Evolutionary conservation across 768 basidiomycete species (phyloP), one percentile per base, ranked within the genome.

Genomic region (Cantharellus cinnabarinus): DNA sequence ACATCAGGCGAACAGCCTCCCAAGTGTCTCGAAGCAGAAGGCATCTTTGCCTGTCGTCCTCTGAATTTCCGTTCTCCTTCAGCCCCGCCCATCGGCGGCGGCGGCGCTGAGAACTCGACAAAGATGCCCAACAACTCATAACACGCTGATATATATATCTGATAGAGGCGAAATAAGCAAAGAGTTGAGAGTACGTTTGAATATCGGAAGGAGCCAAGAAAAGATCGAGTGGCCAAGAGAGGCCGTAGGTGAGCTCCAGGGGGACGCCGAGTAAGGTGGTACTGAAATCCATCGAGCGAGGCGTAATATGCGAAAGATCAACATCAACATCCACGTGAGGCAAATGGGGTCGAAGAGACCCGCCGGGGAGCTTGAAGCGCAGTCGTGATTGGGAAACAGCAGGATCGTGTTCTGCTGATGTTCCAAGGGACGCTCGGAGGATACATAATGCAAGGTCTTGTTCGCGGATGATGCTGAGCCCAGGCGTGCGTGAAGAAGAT

Each of bases 361-460:
- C 90, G 2, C 79, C 77, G 4, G 87, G 87, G 58, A 95, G 74
- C 41, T 77, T 76, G 67, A 91, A 89, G 34, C 79, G 79, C 48
- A 95, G 73, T 60, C 74, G 77, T 29, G 20, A 29, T 29, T 29
- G 20, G 14, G 83, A 72, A 34, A 95, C 75, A 2, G 79, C 76
- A n/a, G 80, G 79, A 66, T 93, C 90, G 52, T 86, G 81, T 63
- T 94, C 89, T 5, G 89, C 89, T 2, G 80, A 80, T 41, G 90
- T 94, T 0, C 90, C 89, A 3, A 93, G 71, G 7, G 88, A 91
- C 42, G 90, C 85, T 60, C 90, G 81, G 48, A 94, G 79, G 40
- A 94, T 73, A 2, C 85, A 87, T 41, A 87, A 79, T 62, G 90
- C 86, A 34, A 95, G 72, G 64, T 95, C 90, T 68, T 91, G 89